phyloP scores from a whole-genome alignment of 75 land plant species.

The Pinus albicaulis region DNA sequence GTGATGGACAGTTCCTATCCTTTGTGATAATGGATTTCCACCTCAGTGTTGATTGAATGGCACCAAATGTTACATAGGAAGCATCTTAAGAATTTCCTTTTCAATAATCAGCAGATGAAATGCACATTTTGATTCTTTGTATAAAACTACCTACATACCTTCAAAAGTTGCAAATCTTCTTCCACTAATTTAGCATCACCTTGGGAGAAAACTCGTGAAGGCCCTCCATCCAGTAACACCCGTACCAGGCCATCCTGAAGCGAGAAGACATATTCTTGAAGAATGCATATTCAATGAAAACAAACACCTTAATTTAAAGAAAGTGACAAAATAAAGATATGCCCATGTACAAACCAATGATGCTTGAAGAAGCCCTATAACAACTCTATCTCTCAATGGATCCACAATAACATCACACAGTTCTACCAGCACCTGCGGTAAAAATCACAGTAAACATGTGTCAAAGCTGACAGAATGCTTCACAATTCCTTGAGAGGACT shows the following conservation, averaged over 20 bases:
- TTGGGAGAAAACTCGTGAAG: slow-evolving; percentile 67
- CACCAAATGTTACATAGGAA: neutral
- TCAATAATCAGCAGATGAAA: neutral
- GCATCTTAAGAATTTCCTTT: neutral
- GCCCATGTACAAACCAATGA: slow-evolving; percentile 52
- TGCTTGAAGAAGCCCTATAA: slow-evolving; percentile 92
- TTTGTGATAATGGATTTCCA: neutral
- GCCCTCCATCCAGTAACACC: slow-evolving; percentile 92
- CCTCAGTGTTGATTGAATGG: neutral
- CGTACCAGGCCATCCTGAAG: slow-evolving; percentile 83
- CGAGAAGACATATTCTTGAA: neutral
- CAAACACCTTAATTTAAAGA: neutral
- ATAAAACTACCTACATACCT: slow-evolving; percentile 45
- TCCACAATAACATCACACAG: slow-evolving; percentile 89
- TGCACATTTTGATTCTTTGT: neutral
- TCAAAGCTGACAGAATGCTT: no score
- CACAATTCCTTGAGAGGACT: neutral
- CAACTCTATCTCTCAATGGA: slow-evolving; percentile 85
- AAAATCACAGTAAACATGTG: no score
- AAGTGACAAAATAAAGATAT: slow-evolving; percentile 1
- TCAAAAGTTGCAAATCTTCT: slow-evolving; percentile 82
- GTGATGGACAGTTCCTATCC: neutral
- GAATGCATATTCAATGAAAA: neutral
- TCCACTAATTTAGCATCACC: slow-evolving; percentile 77
- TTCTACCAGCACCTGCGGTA: slow-evolving; percentile 69